A percentile compares a stretch with the other conserved stretches of the same genome.
These are phyloP conservation scores for Fusarium nanum DNA, from an alignment of 2,329 filamentous ascomycete genomes.

Conservation along the genomic window DNA sequence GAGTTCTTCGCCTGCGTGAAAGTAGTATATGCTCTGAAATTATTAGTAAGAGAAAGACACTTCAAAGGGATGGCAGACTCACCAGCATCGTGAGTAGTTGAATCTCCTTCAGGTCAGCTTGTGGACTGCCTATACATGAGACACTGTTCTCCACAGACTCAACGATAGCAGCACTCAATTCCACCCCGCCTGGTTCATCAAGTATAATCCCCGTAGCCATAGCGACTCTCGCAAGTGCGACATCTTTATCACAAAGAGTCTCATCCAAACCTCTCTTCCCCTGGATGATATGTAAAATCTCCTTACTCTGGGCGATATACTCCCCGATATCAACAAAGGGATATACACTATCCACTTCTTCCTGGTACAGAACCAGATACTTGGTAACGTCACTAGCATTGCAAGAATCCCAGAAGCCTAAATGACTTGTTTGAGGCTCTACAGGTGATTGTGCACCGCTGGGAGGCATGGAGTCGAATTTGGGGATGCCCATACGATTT, in stretches of 20 bases:
- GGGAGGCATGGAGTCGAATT: slow-evolving; percentile 43
- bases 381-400: slow-evolving; percentile 46
- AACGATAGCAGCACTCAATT: slow-evolving; percentile 46
- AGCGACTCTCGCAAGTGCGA: slow-evolving; percentile 51
- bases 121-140: slow-evolving; percentile 44
- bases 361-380: slow-evolving; percentile 53
- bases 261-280: not conserved
- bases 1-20: slow-evolving; percentile 61
- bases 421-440: slow-evolving; percentile 7
- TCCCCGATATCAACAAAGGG: slow-evolving; percentile 50
- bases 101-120: slow-evolving; percentile 51
- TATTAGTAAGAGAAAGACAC: too few species aligned
- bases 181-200: slow-evolving; percentile 49
- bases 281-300: slow-evolving; percentile 46
- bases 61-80: not conserved
- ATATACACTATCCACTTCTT: slow-evolving; percentile 55
- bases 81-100: slow-evolving; percentile 51
- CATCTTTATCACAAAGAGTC: slow-evolving; percentile 40
- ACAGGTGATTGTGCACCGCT: slow-evolving; percentile 42
- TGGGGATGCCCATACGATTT: slow-evolving; percentile 52
- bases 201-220: slow-evolving; percentile 50
- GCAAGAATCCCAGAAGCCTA: slow-evolving; percentile 43
- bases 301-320: slow-evolving; percentile 41
- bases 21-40: slow-evolving; percentile 54
- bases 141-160: slow-evolving; percentile 48